A percentile compares a stretch with the other conserved stretches of the same genome.
Conservation (phyloP, 306 rosid genomes). For the Amphicarpaea edgeworthii region DNA sequence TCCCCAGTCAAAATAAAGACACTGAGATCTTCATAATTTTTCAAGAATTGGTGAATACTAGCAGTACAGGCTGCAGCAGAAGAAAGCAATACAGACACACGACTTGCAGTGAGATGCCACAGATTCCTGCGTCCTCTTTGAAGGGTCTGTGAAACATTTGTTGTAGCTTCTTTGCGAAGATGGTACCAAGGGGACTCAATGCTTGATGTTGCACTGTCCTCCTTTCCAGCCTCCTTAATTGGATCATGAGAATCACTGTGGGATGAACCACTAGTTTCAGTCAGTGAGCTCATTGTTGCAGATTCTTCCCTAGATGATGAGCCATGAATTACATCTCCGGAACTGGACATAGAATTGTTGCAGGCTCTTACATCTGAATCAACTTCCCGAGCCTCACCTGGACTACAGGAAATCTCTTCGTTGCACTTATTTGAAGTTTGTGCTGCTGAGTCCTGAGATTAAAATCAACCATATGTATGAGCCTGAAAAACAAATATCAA, state of each 20-base stretch:
- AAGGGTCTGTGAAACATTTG: slow-evolving; percentile 88
- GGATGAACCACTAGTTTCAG: slow-evolving; percentile 52
- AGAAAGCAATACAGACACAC: slow-evolving; percentile 93
- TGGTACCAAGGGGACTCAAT: slow-evolving; percentile 96
- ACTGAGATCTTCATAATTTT: slow-evolving; percentile 90
- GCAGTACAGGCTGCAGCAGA: slow-evolving; percentile 83
- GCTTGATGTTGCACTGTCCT: slow-evolving; percentile 66
- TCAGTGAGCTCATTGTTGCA: slow-evolving; percentile 52
- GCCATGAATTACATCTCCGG: slow-evolving; percentile 52
- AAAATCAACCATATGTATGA: slow-evolving; percentile 40
- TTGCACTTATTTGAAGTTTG: slow-evolving; percentile 55
- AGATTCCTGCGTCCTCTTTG: slow-evolving; percentile 92
- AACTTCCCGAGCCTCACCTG: slow-evolving; percentile 55
- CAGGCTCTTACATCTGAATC: slow-evolving; percentile 55
- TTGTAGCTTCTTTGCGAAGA: slow-evolving; percentile 86
- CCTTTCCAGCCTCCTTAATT: slow-evolving; percentile 60
- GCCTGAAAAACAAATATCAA: slow-evolving; percentile 39
- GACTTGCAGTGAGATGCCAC: slow-evolving; percentile 96
- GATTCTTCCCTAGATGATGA: slow-evolving; percentile 61
- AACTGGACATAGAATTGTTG: slow-evolving; percentile 53
- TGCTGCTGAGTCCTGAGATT: slow-evolving; percentile 65
- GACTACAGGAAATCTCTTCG: slow-evolving; percentile 54
- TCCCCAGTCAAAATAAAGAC: slow-evolving; percentile 95
- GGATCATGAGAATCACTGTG: slow-evolving; percentile 47
- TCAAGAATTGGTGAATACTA: slow-evolving; percentile 96